Evolutionary conservation across 164 flowering plant genomes (phyloP), one percentile per base, ranked within the genome.

Genomic region (Dillenia suffruticosa): DNA sequence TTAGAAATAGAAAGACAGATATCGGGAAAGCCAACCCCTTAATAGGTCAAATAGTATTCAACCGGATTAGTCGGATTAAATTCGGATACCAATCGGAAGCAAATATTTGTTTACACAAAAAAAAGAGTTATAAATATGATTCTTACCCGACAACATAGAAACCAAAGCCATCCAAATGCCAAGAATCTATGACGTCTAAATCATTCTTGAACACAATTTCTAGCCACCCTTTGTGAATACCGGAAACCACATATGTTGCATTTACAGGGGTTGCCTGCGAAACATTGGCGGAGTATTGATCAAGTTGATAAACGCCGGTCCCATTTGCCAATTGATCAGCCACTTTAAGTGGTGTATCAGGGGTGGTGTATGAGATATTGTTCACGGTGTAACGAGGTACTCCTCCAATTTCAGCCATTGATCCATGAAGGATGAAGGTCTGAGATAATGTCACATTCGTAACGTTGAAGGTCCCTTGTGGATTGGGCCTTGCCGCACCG

Each of bases 401-500:
- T 5, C 66, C 74, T 10, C 63, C 11, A 51, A 82, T 76, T 13
- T 54, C 43, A 0, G 67, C 77, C 26, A 0, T 48, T 2, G 73
- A 71, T 9, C 63, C 72, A 2, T 69, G 76, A 22, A 89, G 89
- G 54, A 79, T 52, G 58, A 85, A 81, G 8, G 82, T 82, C 47
- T 80, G 83, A 0, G 80, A 49, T 0, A 86, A 8, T 8, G 86
- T 73, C 47, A 79, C 76, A 44, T 80, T 83, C 8, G 76, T 4
- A 7, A 77, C 83, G 19, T 82, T 82, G 74, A 83, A 89, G 10
- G 87, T 64, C 46, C 92, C 92, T 61, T 89, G 96, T 40, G 87
- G 87, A 48, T 89, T 89, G 9, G 96, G 96, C 72, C 96, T 76
- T 46, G 96, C 90, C 11, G 88, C 96, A 51, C 96, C 89, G 0